phyloP scores from a whole-genome alignment of 306 rosid genomes.

The Carpinus viminea region DNA sequence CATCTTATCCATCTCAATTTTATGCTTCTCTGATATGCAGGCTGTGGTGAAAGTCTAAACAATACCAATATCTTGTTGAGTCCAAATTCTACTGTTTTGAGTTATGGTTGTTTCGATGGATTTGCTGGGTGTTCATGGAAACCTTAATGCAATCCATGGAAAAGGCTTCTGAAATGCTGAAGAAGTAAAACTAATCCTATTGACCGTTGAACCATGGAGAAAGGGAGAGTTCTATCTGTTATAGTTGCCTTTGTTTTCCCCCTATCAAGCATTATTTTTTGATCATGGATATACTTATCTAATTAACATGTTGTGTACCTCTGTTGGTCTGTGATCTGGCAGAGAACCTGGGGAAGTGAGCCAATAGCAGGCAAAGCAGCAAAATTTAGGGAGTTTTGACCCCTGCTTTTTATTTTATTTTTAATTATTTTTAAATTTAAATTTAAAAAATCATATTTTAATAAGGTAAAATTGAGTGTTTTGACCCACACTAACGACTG shows the following conservation, averaged over 20 bases:
- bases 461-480: no score
- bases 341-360: slow-evolving; percentile 20
- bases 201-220: background rate
- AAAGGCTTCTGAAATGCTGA: background rate
- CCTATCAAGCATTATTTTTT: background rate
- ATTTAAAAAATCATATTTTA: no score
- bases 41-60: slow-evolving; percentile 1
- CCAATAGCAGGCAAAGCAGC: slow-evolving; percentile 70
- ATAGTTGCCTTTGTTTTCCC: no score
- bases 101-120: no score
- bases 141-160: background rate
- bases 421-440: no score
- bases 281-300: background rate
- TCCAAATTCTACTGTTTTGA: background rate
- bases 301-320: background rate
- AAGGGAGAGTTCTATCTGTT: background rate
- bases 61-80: background rate
- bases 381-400: slow-evolving; percentile 44
- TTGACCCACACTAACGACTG: no score
- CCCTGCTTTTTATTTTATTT: no score
- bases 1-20: background rate
- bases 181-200: background rate
- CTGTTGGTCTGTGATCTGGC: slow-evolving; percentile 11
- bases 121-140: background rate
- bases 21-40: background rate